These are phyloP conservation scores for Vitellaria paradoxa DNA, from an alignment of 179 eudicot species.

Conservation along the genomic window DNA sequence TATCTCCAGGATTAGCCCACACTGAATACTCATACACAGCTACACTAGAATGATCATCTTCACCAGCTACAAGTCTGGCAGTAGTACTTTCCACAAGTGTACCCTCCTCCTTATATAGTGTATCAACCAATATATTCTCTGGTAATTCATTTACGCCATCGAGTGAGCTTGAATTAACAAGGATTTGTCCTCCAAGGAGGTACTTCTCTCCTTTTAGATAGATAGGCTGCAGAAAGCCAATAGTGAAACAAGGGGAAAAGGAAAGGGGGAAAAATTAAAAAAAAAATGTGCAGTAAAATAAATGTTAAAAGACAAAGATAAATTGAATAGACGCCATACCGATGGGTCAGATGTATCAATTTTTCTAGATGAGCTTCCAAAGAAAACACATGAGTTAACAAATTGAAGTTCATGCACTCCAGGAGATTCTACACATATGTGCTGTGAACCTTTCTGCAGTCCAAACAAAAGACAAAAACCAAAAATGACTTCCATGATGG, in stretches of 20 bases:
- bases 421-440: conserved; percentile 74
- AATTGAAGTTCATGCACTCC: conserved; percentile 89
- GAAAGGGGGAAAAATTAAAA: conserved; percentile 5
- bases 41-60: conserved; percentile 42
- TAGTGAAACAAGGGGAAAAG: conserved; percentile 20
- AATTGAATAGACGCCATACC: conserved; percentile 36
- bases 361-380: conserved; percentile 67
- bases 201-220: conserved; percentile 80
- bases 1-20: conserved; percentile 84
- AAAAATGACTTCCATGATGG: conserved; percentile 4
- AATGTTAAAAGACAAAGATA: not conserved
- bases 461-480: conserved; percentile 12
- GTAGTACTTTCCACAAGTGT: conserved; percentile 36
- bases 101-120: conserved; percentile 53
- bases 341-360: conserved; percentile 60
- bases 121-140: conserved; percentile 51
- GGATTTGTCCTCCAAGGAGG: conserved; percentile 71
- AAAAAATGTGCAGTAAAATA: conserved; percentile 5
- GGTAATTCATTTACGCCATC: conserved; percentile 41
- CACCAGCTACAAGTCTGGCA: conserved; percentile 50
- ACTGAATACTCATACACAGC: conserved; percentile 67
- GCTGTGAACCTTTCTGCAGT: conserved; percentile 86
- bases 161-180: conserved; percentile 48
- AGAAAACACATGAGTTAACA: conserved; percentile 80
- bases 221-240: conserved; percentile 59